Conservation (phyloP, 805 yeast species). For the Cyberlindnera xylosilytica region DNA sequence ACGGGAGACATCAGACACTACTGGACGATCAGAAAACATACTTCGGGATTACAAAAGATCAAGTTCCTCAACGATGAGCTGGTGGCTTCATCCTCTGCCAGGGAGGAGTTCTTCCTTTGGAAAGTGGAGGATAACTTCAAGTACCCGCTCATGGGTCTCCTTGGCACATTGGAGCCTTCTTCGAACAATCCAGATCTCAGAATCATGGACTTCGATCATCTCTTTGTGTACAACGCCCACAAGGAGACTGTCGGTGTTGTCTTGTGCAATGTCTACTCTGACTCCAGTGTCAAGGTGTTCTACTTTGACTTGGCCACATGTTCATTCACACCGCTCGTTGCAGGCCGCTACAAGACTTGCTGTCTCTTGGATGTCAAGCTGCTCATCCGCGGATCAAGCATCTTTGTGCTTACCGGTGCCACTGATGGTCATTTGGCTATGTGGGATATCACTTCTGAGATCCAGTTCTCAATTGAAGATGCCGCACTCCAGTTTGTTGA, state of each 20-base stretch:
- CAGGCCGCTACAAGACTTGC: constrained; percentile 63
- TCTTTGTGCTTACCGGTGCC: constrained; percentile 54
- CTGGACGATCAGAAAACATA: constrained; percentile 75
- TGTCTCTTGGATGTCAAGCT: constrained; percentile 69
- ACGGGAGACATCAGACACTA: constrained; percentile 43
- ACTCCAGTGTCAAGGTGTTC: constrained; percentile 73
- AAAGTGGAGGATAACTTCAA: constrained; percentile 39
- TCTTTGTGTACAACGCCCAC: constrained; percentile 38
- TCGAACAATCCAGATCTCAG: constrained; percentile 74
- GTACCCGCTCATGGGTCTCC: constrained; percentile 45
- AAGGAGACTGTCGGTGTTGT: too few relatives aligned
- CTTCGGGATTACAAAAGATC: constrained; percentile 82
- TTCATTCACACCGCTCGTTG: constrained; percentile 41
- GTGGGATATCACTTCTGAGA: constrained; percentile 47
- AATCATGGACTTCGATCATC: constrained; percentile 77
- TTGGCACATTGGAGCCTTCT: constrained; percentile 53
- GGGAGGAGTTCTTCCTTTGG: constrained; percentile 90
- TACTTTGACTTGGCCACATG: constrained; percentile 37
- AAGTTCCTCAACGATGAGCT: constrained; percentile 52
- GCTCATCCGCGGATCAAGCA: constrained; percentile 27
- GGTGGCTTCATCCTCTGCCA: constrained; percentile 64
- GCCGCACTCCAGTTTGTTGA: constrained; percentile 5
- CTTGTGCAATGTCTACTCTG: constrained; percentile 76
- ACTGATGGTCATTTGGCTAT: constrained; percentile 79
- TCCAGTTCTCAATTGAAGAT: constrained; percentile 22